Evolutionary conservation across 257 asterid genomes (phyloP), one percentile per base, ranked within the genome.

Genomic region (Solanum paucissectum): DNA sequence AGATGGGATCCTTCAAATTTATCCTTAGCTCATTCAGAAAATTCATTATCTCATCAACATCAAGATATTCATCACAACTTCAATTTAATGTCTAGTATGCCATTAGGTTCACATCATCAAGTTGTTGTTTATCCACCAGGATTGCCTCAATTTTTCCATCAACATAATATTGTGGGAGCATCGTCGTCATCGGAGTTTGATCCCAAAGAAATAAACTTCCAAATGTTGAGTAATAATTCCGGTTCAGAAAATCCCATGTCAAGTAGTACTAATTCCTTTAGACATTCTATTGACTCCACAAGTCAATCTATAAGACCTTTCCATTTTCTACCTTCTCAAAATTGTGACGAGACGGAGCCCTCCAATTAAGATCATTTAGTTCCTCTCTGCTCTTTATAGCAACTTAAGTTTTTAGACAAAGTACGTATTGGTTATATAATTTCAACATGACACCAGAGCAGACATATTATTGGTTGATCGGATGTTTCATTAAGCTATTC

Each of bases 1-100:
- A 91, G 94, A 91, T 93, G 95, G 96, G 98, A 96, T 93, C 94
- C 98, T 83, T 92, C 98, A 32, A 90, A 87, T 75, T 86, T 94
- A 33, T 92, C 95, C 9, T 88, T 93, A 36, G 89, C 97, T 44
- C 95, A 94, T 64, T 86, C 93, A 3, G 90, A 91, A 90, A 88
- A 90, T 89, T 27, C 89, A 87, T 10, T 91, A 87, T 66, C 75
- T 68, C 37, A 23, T 84, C 86, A 25, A 49, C 92, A 93, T 23
- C 94, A 93, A 27, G 92, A 94, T 66, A 90, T 92, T 89, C 94
- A 92, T 89, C 94, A 92, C 34, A 91, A 90, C 64, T 93, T 93
- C 86, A 90, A 92, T 88, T 89, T 90, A 1, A 81, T 40, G 29
- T 69, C 93, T 13, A 74, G 49, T 74, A 25, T 88, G 32, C 87